Evolutionary conservation across 306 rosid species (phyloP).

Genomic region (Cajanus cajan): DNA sequence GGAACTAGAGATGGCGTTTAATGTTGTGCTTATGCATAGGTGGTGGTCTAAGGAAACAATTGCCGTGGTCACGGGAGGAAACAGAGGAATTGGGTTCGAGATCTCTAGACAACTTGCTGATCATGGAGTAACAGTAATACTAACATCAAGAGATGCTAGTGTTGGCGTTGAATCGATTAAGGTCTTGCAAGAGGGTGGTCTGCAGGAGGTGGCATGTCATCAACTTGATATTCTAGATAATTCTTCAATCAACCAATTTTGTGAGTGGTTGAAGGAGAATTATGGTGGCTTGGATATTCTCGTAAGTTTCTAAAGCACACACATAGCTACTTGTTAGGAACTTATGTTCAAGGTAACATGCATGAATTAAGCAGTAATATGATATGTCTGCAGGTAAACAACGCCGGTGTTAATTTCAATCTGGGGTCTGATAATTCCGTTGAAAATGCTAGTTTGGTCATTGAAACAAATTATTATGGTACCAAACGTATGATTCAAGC

Average conservation of each 20-base stretch:
- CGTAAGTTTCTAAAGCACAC: slow-evolving; percentile 41
- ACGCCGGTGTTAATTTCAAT: slow-evolving; percentile 91
- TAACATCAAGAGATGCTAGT: slow-evolving; percentile 74
- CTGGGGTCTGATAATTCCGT: slow-evolving; percentile 73
- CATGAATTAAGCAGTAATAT: neutral
- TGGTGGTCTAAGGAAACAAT: slow-evolving; percentile 95
- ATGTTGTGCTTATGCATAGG: slow-evolving; percentile 35
- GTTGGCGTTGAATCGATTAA: slow-evolving; percentile 84
- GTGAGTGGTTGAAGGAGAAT: slow-evolving; percentile 65
- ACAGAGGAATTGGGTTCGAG: slow-evolving; percentile 94
- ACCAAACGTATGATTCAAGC: slow-evolving; percentile 74
- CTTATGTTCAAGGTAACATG: neutral
- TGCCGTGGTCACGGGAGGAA: slow-evolving; percentile 87
- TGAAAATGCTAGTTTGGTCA: slow-evolving; percentile 60
- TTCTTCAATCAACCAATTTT: slow-evolving; percentile 51
- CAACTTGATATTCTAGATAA: slow-evolving; percentile 78
- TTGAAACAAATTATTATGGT: slow-evolving; percentile 76
- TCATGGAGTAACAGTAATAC: slow-evolving; percentile 75
- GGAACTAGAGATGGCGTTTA: neutral
- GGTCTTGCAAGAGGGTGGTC: slow-evolving; percentile 87
- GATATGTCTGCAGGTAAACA: slow-evolving; percentile 60
- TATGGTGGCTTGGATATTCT: slow-evolving; percentile 84
- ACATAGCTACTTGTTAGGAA: neutral
- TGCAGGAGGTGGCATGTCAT: slow-evolving; percentile 56
- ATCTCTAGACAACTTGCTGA: slow-evolving; percentile 73